Base-by-base conservation (phyloP, 495 filamentous ascomycete species). In the Penicillium silybi region DNA sequence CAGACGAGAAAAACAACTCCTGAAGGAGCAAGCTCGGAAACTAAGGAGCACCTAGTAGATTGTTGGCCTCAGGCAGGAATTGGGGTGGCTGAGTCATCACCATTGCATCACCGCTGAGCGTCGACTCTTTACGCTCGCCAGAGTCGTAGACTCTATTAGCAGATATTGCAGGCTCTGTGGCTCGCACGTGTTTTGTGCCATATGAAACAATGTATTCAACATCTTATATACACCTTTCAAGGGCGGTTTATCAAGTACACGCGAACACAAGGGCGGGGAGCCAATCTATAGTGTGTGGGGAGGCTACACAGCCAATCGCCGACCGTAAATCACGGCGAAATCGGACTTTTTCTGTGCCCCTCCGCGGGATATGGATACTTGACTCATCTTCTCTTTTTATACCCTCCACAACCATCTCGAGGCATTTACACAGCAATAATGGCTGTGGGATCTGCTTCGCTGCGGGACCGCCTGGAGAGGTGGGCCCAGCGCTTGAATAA, bases 401-500 rank as follows among this genome's bases (percentile, higher is more conserved):
- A 50, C 39, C 27, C 9, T 26, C 22, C 13, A 16, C 25, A 44
- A 44, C 18, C 11, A 42, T 53, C 46, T 48, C 32, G 45, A 58
- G 54, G 50, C 17, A 46, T 48, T 48, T 56, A 37, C 41, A 54
- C 35, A 29, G 64, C 62, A 67, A 70, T 52, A 52, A 73, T 73
- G 69, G 69, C 56, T 62, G 65, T 59, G 44, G 69, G 68, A 62
- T 43, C 57, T 22, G 61, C 60, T 57, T 61, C 65, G 44, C 54
- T 71, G 48, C 66, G 72, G 53, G 69, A 73, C 38, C 75, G 75
- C 59, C 71, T 79, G 43, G 69, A 73, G 50, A 66, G 67, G 65
- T 80, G 77, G 76, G 67, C 72, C 41, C 62, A 74, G 50, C 61
- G 74, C 25, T 61, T 80, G 11, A 74, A 72, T 49, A 76, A 70